Evolutionary conservation across 306 rosid genomes (phyloP), one percentile per base, ranked within the genome.

Genomic region (Calophaca sinica): DNA sequence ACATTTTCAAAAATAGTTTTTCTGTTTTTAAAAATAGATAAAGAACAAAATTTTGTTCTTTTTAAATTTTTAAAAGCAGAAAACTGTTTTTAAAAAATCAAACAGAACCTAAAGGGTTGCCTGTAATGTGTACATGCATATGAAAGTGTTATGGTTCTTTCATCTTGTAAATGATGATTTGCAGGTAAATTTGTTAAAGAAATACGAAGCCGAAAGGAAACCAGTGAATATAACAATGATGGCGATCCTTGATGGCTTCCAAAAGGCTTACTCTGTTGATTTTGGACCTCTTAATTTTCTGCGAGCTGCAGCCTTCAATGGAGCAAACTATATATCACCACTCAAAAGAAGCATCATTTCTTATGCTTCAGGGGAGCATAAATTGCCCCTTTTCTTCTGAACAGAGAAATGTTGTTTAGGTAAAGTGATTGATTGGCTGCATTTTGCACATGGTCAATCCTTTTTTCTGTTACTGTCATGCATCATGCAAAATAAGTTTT

Each of bases 211-310:
- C 9, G 98, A 91, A 85, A 87, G 96, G 76, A 88, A 89, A 72
- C 61, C 82, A 2, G 87, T 87, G 46, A 94, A 89, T 53, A 76
- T 91, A 54, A 79, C 84, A 35, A 91, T 90, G 96, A 91, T 94
- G 98, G 96, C 93, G 2, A 71, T 91, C 75, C 87, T 94, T 68
- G 98, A 91, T 13, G 88, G 97, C 58, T 82, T 91, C 77, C 96
- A 94, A 72, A 91, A 92, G 80, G 96, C 96, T 57, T 94, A 91
- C 74, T 85, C 97, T 2, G 7, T 94, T 58, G 96, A 92, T 86
- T 92, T 94, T 59, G 96, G 97, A 81, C 97, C 98, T 52, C 72
- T 92, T 6, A 92, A 94, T 71, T 10, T 88, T 63, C 70, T 90
- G 39, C 83, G 97, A 29, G 96, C 89, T 12, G 96, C 96, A 15